These are phyloP conservation scores for Saccharomycopsis fermentans DNA, from an alignment of 805 yeast genomes.

Conservation along the genomic window DNA sequence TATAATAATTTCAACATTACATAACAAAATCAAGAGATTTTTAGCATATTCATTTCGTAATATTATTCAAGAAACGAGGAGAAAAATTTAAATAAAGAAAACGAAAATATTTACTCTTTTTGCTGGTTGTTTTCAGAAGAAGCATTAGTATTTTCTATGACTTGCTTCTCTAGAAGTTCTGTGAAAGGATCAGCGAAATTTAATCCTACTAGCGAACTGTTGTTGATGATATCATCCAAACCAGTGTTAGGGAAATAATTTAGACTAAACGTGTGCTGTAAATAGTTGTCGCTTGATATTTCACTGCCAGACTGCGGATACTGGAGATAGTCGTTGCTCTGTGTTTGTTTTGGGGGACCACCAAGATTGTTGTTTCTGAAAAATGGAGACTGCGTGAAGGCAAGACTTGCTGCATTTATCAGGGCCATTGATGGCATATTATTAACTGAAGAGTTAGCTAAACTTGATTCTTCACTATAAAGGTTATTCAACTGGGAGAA, in stretches of 20 bases:
- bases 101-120: background rate
- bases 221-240: background rate
- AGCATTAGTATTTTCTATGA: background rate
- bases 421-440: background rate
- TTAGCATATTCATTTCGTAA: background rate
- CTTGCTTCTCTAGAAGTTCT: conserved; percentile 62
- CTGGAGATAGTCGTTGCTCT: background rate
- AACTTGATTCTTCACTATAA: background rate
- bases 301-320: background rate
- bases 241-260: background rate
- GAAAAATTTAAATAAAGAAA: background rate
- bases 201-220: conserved; percentile 30
- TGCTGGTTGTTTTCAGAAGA: background rate
- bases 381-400: background rate
- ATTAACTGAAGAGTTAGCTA: background rate
- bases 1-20: background rate
- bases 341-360: background rate
- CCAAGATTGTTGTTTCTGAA: background rate
- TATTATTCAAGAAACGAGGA: background rate
- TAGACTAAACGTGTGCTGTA: background rate
- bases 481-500: background rate
- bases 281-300: background rate
- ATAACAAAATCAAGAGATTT: background rate
- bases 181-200: conserved; percentile 72
- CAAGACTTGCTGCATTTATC: background rate